Conservation (phyloP, 805 yeast species). For the Torulaspora microellipsoides region DNA sequence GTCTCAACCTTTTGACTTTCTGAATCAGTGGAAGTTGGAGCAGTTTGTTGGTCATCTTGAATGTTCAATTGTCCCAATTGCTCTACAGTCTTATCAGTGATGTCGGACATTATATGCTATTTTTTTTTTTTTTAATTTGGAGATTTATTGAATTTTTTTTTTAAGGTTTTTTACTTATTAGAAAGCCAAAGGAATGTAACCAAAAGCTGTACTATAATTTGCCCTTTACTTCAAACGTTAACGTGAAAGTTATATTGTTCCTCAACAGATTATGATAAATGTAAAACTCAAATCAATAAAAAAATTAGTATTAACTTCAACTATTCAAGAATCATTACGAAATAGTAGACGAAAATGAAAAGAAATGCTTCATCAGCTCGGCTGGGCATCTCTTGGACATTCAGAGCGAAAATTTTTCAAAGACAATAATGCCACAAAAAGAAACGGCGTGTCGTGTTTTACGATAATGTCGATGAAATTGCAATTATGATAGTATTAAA, state of each 20-base stretch:
- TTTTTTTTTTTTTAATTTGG: conserved; percentile 17
- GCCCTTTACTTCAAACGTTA: conserved; percentile 19
- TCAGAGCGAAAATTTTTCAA: conserved; percentile 7
- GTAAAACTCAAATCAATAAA: not conserved
- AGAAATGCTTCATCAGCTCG: not conserved
- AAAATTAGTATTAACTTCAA: too few species aligned
- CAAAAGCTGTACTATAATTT: conserved; percentile 14
- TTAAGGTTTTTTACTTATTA: conserved; percentile 13
- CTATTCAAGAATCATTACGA: too few species aligned
- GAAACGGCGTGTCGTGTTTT: not conserved
- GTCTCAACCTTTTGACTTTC: conserved; percentile 42
- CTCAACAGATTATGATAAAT: conserved; percentile 7
- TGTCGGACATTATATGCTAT: conserved; percentile 33
- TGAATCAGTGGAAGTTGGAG: conserved; percentile 31
- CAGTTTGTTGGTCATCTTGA: conserved; percentile 32
- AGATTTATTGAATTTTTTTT: conserved; percentile 19
- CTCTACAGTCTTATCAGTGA: conserved; percentile 36
- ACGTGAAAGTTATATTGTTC: conserved; percentile 16
- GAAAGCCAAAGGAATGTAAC: conserved; percentile 20
- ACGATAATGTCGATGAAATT: too few species aligned
- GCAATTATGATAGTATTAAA: too few species aligned
- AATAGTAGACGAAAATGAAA: too few species aligned
- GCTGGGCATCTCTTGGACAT: conserved; percentile 7
- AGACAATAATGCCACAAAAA: conserved; percentile 3
- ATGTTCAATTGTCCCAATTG: conserved; percentile 35